Evolutionary conservation across 73 alveolate species (phyloP).

Genomic region (Uronychia binucleata): DNA sequence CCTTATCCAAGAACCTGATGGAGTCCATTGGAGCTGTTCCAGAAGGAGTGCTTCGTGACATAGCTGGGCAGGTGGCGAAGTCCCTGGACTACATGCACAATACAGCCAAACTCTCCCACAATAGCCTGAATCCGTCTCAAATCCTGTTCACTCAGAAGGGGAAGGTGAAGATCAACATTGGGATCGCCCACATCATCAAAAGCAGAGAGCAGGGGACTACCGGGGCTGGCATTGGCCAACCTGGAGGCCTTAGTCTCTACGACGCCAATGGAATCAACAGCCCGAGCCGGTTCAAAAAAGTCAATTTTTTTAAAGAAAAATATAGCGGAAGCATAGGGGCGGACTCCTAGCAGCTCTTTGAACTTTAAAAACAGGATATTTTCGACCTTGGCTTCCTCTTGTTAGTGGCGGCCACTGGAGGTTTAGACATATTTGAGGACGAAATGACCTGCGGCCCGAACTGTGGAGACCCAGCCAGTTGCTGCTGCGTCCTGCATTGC

Average conservation of each 20-base stretch:
- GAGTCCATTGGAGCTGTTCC: constrained; percentile 52
- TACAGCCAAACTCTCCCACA: constrained; percentile 46
- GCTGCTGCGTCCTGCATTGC: neutral
- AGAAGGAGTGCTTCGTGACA: constrained; percentile 18
- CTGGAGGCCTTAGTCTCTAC: neutral
- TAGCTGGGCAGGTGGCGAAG: constrained; percentile 2
- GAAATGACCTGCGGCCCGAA: neutral
- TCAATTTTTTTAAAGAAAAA: neutral
- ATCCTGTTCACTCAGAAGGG: constrained; percentile 60
- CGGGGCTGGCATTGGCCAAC: constrained; percentile 14
- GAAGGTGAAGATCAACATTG: constrained; percentile 34
- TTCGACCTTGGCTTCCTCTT: constrained; percentile 61
- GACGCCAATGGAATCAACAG: constrained; percentile 6
- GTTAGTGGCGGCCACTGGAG: constrained; percentile 64
- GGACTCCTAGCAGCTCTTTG: neutral
- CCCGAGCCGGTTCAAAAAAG: constrained; percentile 2
- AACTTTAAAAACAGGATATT: constrained; percentile 42
- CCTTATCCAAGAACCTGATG: constrained; percentile 8
- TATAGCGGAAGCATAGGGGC: too few relatives aligned
- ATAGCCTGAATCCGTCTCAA: constrained; percentile 34
- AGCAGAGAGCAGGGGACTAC: neutral
- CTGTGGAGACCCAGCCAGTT: neutral
- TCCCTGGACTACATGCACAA: constrained; percentile 16
- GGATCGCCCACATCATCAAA: constrained; percentile 4
- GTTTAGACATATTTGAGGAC: constrained; percentile 40